These are phyloP conservation scores for Coniferiporia weirii DNA, from an alignment of 1,284 basidiomycete genomes.

Conservation along the genomic window DNA sequence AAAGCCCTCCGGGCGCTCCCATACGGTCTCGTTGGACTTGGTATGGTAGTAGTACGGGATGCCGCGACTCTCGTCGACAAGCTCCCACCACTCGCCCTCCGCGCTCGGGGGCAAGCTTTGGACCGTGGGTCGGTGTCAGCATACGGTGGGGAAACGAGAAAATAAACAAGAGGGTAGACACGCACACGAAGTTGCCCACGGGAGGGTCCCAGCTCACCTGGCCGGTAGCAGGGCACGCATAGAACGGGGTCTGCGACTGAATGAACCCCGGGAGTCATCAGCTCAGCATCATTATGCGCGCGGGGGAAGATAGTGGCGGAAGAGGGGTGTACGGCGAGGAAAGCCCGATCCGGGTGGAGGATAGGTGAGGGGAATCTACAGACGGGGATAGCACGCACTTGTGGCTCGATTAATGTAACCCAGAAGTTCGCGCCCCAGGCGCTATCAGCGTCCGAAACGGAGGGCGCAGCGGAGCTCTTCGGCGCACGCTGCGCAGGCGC, in stretches of 20 bases:
- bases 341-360: no score
- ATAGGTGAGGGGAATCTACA: background rate
- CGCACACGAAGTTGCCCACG: conserved; percentile 83
- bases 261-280: background rate
- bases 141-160: background rate
- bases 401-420: conserved; percentile 79
- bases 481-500: conserved; percentile 6
- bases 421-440: conserved; percentile 83
- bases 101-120: conserved; percentile 72
- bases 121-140: background rate
- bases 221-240: conserved; percentile 87
- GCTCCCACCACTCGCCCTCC: conserved; percentile 94
- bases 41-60: conserved; percentile 93
- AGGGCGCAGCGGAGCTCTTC: conserved; percentile 14
- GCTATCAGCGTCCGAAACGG: conserved; percentile 33
- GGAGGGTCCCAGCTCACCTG: conserved; percentile 92
- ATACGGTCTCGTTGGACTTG: conserved; percentile 79
- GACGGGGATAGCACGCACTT: conserved; percentile 41
- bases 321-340: no score
- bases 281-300: no score
- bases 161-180: conserved; percentile 12
- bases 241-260: conserved; percentile 80
- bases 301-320: no score
- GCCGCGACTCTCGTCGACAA: conserved; percentile 73
- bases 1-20: conserved; percentile 82